Conservation (phyloP, 148 eudicot species). For the Polygonum aviculare region DNA sequence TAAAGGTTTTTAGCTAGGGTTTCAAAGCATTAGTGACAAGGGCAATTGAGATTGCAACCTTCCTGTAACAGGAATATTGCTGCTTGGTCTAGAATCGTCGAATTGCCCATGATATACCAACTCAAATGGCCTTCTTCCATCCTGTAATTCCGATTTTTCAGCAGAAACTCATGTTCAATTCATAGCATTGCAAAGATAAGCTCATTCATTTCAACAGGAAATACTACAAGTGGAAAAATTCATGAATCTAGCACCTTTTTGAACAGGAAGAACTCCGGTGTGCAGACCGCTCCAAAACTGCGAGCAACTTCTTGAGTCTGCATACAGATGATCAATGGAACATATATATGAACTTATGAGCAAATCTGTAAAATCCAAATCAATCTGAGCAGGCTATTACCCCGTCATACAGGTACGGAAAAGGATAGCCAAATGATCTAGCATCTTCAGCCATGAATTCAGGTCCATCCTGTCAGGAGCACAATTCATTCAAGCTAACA, state of each 20-base stretch:
- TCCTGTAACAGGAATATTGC: slow-evolving; percentile 62
- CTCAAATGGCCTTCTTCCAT: slow-evolving; percentile 88
- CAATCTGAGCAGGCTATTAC: slow-evolving; percentile 23
- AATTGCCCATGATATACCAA: slow-evolving; percentile 95
- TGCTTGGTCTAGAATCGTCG: slow-evolving; percentile 91
- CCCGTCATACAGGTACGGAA: slow-evolving; percentile 93
- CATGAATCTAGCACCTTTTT: slow-evolving; percentile 47
- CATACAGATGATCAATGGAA: slow-evolving; percentile 1
- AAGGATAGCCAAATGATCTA: slow-evolving; percentile 58
- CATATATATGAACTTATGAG: neutral
- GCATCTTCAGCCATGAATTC: slow-evolving; percentile 92
- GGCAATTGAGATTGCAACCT: slow-evolving; percentile 29
- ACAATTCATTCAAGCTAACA: slow-evolving; percentile 14
- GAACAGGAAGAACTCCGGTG: slow-evolving; percentile 87
- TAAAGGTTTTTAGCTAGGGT: no score
- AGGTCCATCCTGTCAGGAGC: slow-evolving; percentile 86
- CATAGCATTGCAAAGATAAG: neutral
- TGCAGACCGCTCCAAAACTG: slow-evolving; percentile 91
- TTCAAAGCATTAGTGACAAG: neutral
- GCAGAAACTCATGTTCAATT: neutral
- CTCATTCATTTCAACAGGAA: neutral
- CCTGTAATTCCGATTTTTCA: slow-evolving; percentile 27
- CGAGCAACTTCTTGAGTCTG: slow-evolving; percentile 94
- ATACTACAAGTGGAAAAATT: neutral
- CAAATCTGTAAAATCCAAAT: neutral